These are phyloP conservation scores for Lentinus brumalis DNA, from an alignment of 768 basidiomycete species.

Conservation along the genomic window DNA sequence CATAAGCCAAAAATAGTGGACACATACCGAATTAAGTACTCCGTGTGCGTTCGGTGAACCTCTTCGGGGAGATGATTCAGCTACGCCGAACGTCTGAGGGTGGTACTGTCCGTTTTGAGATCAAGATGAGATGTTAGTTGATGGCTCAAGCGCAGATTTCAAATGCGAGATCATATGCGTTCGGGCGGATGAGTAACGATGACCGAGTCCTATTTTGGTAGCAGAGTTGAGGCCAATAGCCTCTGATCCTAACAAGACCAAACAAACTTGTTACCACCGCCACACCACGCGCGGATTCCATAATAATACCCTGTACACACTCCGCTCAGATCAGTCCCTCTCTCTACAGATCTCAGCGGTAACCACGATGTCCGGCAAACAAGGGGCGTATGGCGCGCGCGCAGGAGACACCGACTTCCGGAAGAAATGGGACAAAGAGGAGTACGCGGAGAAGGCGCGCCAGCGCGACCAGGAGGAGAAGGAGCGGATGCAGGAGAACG, in stretches of 20 bases:
- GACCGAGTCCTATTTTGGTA: neutral
- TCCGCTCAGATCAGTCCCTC: too few relatives aligned
- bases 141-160: too few relatives aligned
- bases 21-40: too few relatives aligned
- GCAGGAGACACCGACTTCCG: constrained; percentile 72
- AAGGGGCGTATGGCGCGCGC: constrained; percentile 38
- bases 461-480: constrained; percentile 79
- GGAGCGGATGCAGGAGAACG: constrained; percentile 84
- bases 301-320: too few relatives aligned
- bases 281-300: neutral
- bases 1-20: too few relatives aligned
- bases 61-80: too few relatives aligned
- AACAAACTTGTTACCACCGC: neutral
- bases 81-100: too few relatives aligned
- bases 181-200: too few relatives aligned
- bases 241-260: constrained; percentile 14
- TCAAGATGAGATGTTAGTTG: too few relatives aligned
- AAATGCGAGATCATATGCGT: neutral
- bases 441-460: constrained; percentile 81
- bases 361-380: constrained; percentile 23
- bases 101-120: too few relatives aligned
- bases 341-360: too few relatives aligned
- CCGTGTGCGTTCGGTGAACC: too few relatives aligned
- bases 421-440: constrained; percentile 95
- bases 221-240: constrained; percentile 10